Evolutionary conservation across 176 grass and related monocot species (phyloP).

Genomic region (Tillandsia leiboldiana): DNA sequence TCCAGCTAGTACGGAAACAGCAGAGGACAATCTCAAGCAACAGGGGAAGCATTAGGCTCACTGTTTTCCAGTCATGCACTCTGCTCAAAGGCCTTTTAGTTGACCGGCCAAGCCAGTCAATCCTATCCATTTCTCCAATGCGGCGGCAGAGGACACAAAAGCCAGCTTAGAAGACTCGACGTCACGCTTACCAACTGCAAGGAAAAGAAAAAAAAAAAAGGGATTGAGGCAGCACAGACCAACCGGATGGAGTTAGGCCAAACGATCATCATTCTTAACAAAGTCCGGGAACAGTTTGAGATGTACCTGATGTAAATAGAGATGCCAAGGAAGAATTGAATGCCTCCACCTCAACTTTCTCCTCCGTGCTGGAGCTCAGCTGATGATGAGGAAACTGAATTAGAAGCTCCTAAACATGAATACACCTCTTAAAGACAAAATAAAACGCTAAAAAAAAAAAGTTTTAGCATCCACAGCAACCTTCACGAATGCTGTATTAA

Average conservation of each 20-base stretch:
- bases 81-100: constrained; percentile 62
- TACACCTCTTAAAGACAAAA: background rate
- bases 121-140: constrained; percentile 84
- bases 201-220: background rate
- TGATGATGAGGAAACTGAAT: constrained; percentile 5
- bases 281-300: background rate
- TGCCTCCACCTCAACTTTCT: constrained; percentile 43
- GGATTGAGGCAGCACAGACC: background rate
- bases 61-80: background rate
- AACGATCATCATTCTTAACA: background rate
- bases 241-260: background rate
- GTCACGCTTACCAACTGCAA: constrained; percentile 66
- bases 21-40: too few species aligned
- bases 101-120: constrained; percentile 49
- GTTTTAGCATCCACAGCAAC: constrained; percentile 21
- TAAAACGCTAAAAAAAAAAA: background rate
- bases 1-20: too few species aligned
- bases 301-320: constrained; percentile 60
- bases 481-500: constrained; percentile 80
- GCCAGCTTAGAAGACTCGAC: constrained; percentile 60
- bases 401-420: background rate
- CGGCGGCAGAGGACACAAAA: constrained; percentile 68
- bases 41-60: background rate
- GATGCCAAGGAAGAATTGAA: constrained; percentile 83
- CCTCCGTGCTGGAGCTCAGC: constrained; percentile 70